Percentiles rank a stretch among this genome's conserved stretches.
Conservation (phyloP, 805 yeast species). For the Ogataea nitratoaversa region DNA sequence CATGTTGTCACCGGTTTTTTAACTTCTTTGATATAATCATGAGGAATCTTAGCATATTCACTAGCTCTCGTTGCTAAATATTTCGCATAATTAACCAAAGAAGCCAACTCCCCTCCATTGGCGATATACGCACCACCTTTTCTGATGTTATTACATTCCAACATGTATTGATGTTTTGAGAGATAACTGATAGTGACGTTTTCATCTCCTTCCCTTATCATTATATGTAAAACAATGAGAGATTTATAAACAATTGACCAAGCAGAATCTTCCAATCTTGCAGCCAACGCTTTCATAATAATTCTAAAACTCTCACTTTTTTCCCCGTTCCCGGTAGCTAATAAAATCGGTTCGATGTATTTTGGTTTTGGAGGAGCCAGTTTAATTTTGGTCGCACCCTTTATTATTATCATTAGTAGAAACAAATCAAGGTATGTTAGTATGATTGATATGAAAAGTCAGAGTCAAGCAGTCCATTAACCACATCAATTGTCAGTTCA, state of each 20-base stretch:
- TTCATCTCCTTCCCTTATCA: conserved; percentile 88
- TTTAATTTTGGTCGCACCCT: conserved; percentile 69
- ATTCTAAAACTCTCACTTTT: conserved; percentile 53
- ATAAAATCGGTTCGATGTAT: conserved; percentile 87
- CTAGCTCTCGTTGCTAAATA: conserved; percentile 66
- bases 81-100: conserved; percentile 61
- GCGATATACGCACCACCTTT: conserved; percentile 26
- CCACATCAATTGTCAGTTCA: background rate
- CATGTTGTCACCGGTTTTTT: conserved; percentile 26
- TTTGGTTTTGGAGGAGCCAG: conserved; percentile 98
- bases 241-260: conserved; percentile 92
- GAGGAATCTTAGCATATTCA: conserved; percentile 58
- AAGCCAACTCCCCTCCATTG: conserved; percentile 47
- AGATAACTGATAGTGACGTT: conserved; percentile 71
- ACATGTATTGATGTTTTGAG: conserved; percentile 53
- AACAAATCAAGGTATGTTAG: too few relatives aligned
- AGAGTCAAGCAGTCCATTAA: too few relatives aligned
- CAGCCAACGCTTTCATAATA: conserved; percentile 60
- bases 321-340: conserved; percentile 55
- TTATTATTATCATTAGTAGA: background rate
- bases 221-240: conserved; percentile 77
- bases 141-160: conserved; percentile 45
- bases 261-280: conserved; percentile 69
- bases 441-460: too few relatives aligned
- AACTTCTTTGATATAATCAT: conserved; percentile 78